These are phyloP conservation scores for Cyclotella baltica DNA, from an alignment of 108 stramenopile species.

Conservation along the genomic window DNA sequence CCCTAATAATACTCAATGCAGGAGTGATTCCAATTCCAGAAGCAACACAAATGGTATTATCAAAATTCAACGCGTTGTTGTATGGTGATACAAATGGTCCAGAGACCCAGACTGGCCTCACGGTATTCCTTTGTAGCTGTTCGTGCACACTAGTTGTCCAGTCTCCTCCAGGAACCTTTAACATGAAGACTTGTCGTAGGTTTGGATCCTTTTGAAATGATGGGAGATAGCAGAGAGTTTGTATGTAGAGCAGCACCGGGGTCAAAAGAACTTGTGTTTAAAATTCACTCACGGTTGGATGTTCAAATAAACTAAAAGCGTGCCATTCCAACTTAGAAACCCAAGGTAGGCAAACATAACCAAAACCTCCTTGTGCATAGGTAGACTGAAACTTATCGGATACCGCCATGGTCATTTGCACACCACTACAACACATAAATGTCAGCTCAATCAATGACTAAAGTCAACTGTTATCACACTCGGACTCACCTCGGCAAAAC, in stretches of 20 bases:
- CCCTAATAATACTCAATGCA: conserved; percentile 50
- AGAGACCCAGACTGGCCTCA: conserved; percentile 55
- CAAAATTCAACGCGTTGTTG: conserved; percentile 50
- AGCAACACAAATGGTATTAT: conserved; percentile 57
- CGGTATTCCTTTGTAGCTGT: conserved; percentile 42
- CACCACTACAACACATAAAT: conserved; percentile 29
- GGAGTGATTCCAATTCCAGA: conserved; percentile 66
- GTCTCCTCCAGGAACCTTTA: conserved; percentile 51
- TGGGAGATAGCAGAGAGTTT: background rate
- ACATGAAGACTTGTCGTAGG: conserved; percentile 55
- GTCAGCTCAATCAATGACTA: too few species aligned
- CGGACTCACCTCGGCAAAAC: conserved; percentile 37
- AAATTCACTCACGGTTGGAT: conserved; percentile 23
- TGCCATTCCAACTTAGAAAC: conserved; percentile 58
- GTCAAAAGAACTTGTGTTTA: background rate
- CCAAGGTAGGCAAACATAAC: conserved; percentile 62
- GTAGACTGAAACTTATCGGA: conserved; percentile 46
- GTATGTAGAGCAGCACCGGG: background rate
- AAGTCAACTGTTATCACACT: too few species aligned
- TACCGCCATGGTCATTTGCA: conserved; percentile 45
- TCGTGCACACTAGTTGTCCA: conserved; percentile 57
- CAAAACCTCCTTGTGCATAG: conserved; percentile 41
- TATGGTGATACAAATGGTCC: conserved; percentile 63
- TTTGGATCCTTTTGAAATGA: conserved; percentile 36
- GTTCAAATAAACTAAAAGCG: conserved; percentile 58